phyloP scores from a whole-genome alignment of 2,329 filamentous ascomycete species.

The Torrubiellomyces zombiae region DNA sequence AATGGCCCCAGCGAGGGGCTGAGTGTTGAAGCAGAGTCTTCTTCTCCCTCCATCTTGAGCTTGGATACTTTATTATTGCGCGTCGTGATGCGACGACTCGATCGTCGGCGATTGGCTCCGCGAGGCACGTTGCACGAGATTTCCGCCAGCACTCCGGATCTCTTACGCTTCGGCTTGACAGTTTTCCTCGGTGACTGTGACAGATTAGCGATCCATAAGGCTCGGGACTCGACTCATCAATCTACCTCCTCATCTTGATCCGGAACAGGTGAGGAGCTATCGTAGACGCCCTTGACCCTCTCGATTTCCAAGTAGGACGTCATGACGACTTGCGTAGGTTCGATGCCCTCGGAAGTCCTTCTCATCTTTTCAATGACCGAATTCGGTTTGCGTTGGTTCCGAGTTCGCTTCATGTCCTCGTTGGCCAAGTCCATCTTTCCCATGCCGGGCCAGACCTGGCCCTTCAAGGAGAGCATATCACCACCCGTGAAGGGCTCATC shows the following conservation, averaged over 20 bases:
- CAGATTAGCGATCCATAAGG: neutral
- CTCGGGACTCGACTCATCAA: too few relatives aligned
- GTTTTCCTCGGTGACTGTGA: constrained; percentile 15
- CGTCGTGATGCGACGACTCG: constrained; percentile 7
- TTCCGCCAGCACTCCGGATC: constrained; percentile 15
- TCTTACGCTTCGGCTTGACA: constrained; percentile 14
- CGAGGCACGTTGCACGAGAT: constrained; percentile 18
- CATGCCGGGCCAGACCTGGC: constrained; percentile 63
- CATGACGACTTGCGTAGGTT: constrained; percentile 49
- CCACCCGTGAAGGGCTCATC: constrained; percentile 11
- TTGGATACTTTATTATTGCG: constrained; percentile 7
- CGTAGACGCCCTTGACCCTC: constrained; percentile 41
- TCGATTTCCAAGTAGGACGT: constrained; percentile 31
- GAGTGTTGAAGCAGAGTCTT: constrained; percentile 5
- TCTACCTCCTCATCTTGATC: constrained; percentile 27
- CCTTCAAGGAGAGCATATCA: constrained; percentile 40
- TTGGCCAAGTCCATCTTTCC: constrained; percentile 67
- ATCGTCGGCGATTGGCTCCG: constrained; percentile 9
- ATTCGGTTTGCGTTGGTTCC: constrained; percentile 65
- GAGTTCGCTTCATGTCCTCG: constrained; percentile 52
- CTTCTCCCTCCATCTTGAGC: constrained; percentile 6
- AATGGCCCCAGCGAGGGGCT: constrained; percentile 7
- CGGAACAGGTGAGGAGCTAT: constrained; percentile 32
- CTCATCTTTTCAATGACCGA: constrained; percentile 53
- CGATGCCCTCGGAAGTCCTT: constrained; percentile 44